Percentiles rank a stretch among this genome's conserved stretches.
These are phyloP conservation scores for Apophysomyces sp. DNA, from an alignment of 371 early-diverging fungal genomes.

Conservation along the genomic window DNA sequence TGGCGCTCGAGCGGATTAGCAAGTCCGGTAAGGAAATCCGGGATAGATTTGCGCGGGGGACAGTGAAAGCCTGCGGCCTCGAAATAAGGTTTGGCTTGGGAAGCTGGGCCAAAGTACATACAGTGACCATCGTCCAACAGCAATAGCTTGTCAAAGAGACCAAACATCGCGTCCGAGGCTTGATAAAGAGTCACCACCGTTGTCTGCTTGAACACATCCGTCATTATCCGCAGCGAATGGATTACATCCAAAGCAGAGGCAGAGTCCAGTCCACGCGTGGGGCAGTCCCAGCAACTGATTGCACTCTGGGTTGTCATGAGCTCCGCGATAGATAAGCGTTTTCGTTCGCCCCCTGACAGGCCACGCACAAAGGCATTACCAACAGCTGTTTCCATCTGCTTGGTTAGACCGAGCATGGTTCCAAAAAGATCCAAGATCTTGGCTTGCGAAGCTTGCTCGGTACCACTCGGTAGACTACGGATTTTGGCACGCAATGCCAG, in stretches of 20 bases:
- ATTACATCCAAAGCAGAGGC: conserved; percentile 83
- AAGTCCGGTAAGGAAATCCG: conserved; percentile 75
- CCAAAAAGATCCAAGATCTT: conserved; percentile 40
- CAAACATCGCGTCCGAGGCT: conserved; percentile 74
- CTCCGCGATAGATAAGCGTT: conserved; percentile 83
- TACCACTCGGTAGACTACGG: conserved; percentile 29
- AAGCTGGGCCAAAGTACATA: conserved; percentile 71
- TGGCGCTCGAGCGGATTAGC: conserved; percentile 61
- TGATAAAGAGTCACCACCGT: conserved; percentile 66
- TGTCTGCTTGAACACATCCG: conserved; percentile 63
- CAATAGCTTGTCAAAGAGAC: conserved; percentile 74
- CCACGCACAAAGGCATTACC: conserved; percentile 84
- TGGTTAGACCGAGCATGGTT: conserved; percentile 67
- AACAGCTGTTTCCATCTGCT: conserved; percentile 74
- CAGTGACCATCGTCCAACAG: conserved; percentile 72
- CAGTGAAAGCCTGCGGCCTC: conserved; percentile 65
- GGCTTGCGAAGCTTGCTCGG: conserved; percentile 18
- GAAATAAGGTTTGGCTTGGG: conserved; percentile 66
- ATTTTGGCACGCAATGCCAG: conserved; percentile 52
- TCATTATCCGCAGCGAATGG: conserved; percentile 64
- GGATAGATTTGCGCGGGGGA: conserved; percentile 72
- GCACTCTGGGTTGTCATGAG: conserved; percentile 76
- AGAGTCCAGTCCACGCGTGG: conserved; percentile 90
- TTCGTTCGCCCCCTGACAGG: conserved; percentile 83
- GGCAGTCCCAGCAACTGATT: conserved; percentile 81